Percentiles rank a stretch among this genome's conserved stretches.
phyloP scores from a whole-genome alignment of 345 rosid species.

The Eucalyptus polybractea region DNA sequence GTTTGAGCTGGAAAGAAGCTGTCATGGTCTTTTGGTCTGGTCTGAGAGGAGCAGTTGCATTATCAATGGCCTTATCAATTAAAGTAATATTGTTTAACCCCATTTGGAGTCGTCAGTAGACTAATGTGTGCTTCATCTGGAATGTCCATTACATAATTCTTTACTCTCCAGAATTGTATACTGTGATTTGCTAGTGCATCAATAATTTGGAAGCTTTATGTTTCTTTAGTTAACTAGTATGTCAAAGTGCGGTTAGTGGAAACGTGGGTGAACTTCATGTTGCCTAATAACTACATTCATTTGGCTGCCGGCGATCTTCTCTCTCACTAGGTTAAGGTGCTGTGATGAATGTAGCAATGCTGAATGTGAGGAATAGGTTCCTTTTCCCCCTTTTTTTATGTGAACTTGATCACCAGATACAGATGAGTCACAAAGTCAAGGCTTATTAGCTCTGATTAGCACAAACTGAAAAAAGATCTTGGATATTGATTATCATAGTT shows the following conservation, averaged over 20 bases:
- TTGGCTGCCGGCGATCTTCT: background rate
- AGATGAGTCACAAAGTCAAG: background rate
- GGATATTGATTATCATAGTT: background rate
- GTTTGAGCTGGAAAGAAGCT: background rate
- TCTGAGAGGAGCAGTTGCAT: background rate
- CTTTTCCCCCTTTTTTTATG: background rate
- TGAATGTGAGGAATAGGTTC: background rate
- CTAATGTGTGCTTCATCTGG: background rate
- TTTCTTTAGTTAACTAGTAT: background rate
- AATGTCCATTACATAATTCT: background rate
- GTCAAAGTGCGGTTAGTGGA: background rate
- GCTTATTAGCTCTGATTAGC: background rate
- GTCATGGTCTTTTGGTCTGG: background rate
- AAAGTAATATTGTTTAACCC: background rate
- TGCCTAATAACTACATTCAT: background rate
- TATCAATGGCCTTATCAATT: background rate
- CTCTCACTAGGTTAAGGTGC: background rate
- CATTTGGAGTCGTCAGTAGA: background rate
- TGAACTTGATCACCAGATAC: background rate
- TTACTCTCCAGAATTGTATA: background rate
- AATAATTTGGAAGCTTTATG: background rate
- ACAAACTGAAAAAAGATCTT: background rate
- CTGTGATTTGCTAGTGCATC: background rate
- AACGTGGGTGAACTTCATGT: background rate
- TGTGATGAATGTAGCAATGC: background rate